Evolutionary conservation across 2,329 filamentous ascomycete species (phyloP).

Genomic region (Trichoderma lentiforme): DNA sequence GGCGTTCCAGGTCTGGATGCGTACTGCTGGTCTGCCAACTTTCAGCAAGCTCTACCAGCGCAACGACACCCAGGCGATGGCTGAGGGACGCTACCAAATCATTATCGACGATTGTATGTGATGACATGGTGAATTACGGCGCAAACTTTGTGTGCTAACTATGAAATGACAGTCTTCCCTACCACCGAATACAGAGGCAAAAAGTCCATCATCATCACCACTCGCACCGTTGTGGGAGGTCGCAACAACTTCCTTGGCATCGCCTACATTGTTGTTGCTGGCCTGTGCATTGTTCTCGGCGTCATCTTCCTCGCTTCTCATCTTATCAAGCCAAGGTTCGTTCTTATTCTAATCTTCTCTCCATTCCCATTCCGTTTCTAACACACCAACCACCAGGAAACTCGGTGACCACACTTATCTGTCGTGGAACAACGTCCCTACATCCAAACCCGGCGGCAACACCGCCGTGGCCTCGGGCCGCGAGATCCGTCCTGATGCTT

Average conservation of each 20-base stretch:
- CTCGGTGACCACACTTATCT: slow-evolving; percentile 96
- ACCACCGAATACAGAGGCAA: slow-evolving; percentile 76
- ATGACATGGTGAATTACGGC: background rate
- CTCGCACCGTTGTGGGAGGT: slow-evolving; percentile 87
- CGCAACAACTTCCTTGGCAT: slow-evolving; percentile 96
- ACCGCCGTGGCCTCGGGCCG: slow-evolving; percentile 54
- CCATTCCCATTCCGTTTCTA: background rate
- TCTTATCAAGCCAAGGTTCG: slow-evolving; percentile 82
- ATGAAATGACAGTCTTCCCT: slow-evolving; percentile 64
- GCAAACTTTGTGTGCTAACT: slow-evolving; percentile 11
- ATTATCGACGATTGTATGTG: slow-evolving; percentile 74
- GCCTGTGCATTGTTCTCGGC: slow-evolving; percentile 86
- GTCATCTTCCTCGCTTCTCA: slow-evolving; percentile 86
- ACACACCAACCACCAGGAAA: slow-evolving; percentile 59
- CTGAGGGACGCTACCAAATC: slow-evolving; percentile 69
- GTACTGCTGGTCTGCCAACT: slow-evolving; percentile 85
- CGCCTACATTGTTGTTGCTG: slow-evolving; percentile 90
- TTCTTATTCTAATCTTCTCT: slow-evolving; percentile 17
- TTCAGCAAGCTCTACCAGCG: slow-evolving; percentile 92
- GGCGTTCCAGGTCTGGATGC: slow-evolving; percentile 97
- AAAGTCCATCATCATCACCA: slow-evolving; percentile 87
- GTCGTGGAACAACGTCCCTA: slow-evolving; percentile 75
- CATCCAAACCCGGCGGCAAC: slow-evolving; percentile 41
- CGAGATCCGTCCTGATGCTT: slow-evolving; percentile 47
- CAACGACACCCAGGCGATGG: slow-evolving; percentile 70